Percentiles rank a stretch among this genome's conserved stretches.
Conservation (phyloP, 2,329 filamentous ascomycete genomes). For the Talaromyces sp. region DNA sequence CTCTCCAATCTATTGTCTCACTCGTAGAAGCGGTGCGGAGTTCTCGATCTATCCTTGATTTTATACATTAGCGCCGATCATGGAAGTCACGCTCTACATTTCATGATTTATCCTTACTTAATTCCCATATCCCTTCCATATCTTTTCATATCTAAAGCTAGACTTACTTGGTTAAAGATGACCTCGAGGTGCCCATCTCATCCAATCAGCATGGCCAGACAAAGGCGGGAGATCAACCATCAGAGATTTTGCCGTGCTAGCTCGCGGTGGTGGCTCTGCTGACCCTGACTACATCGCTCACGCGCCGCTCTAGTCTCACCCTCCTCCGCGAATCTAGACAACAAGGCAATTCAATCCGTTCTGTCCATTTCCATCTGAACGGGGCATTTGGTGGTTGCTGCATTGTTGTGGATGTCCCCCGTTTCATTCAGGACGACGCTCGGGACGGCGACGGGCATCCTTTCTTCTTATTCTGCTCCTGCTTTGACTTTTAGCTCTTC, state of each 20-base stretch:
- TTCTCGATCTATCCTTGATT: not conserved
- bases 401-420: conserved; percentile 35
- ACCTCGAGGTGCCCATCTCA: not conserved
- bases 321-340: conserved; percentile 3
- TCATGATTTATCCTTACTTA: not conserved
- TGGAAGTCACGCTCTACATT: not conserved
- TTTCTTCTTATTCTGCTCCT: conserved; percentile 28
- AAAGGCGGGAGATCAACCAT: conserved; percentile 15
- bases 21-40: not conserved
- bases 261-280: conserved; percentile 8
- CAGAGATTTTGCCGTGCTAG: conserved; percentile 11
- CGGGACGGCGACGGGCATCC: conserved; percentile 32
- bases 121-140: not conserved
- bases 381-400: not conserved
- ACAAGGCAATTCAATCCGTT: not conserved
- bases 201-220: conserved; percentile 26
- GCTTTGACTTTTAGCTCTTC: conserved; percentile 20
- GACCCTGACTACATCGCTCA: conserved; percentile 17
- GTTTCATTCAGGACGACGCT: conserved; percentile 28
- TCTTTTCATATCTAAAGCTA: not conserved
- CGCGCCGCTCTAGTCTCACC: conserved; percentile 21
- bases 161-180: not conserved
- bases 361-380: not conserved
- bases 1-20: not conserved
- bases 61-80: not conserved